A percentile compares a stretch with the other conserved stretches of the same genome.
phyloP scores from a whole-genome alignment of 2,329 filamentous ascomycete genomes.

The Colletotrichum endophyticum region DNA sequence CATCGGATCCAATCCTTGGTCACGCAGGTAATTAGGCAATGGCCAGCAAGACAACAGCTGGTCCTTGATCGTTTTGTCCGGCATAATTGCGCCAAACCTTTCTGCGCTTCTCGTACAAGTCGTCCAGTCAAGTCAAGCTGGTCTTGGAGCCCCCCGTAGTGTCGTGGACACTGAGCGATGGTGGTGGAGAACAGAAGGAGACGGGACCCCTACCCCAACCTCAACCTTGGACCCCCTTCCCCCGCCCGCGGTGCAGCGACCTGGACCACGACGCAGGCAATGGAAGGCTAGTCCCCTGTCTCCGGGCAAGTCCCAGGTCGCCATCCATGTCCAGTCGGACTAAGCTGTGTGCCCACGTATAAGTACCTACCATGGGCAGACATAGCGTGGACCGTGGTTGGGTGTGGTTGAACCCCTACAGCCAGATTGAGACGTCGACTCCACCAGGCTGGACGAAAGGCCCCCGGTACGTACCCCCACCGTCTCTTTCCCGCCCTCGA shows the following conservation, averaged over 20 bases:
- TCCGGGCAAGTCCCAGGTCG: neutral
- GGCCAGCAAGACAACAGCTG: neutral
- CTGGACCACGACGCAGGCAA: neutral
- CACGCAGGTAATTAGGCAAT: neutral
- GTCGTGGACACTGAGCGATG: neutral
- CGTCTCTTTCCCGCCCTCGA: conserved; percentile 1
- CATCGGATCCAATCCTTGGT: neutral
- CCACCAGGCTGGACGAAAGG: neutral
- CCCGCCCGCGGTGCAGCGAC: neutral
- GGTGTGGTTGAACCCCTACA: neutral
- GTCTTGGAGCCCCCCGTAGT: neutral
- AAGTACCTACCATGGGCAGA: neutral
- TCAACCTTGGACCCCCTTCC: neutral
- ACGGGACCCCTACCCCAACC: neutral
- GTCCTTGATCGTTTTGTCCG: neutral
- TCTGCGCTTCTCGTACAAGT: conserved; percentile 14
- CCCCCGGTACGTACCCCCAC: conserved; percentile 9
- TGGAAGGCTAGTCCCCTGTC: neutral
- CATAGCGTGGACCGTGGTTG: neutral
- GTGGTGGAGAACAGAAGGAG: neutral
- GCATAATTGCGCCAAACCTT: neutral
- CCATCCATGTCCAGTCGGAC: neutral
- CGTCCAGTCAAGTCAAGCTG: neutral
- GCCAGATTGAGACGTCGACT: neutral
- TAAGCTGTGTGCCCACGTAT: neutral